Evolutionary conservation across 176 grass and related monocot genomes (phyloP).

Genomic region (Musa beccarii): DNA sequence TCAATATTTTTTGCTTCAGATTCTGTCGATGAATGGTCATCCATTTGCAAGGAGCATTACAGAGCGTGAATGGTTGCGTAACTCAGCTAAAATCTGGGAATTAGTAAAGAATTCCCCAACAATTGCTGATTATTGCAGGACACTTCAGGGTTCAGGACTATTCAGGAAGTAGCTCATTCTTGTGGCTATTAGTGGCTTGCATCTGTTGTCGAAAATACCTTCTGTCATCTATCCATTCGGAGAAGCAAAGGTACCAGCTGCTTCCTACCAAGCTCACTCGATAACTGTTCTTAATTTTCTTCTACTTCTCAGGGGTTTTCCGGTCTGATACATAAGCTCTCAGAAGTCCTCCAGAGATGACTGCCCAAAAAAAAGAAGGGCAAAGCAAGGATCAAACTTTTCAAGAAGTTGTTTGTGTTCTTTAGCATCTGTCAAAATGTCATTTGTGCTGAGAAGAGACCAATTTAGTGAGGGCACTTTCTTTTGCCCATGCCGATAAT

Average conservation of each 20-base stretch:
- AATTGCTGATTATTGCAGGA: slow-evolving; percentile 62
- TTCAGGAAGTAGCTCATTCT: slow-evolving; percentile 51
- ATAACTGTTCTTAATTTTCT: too few species aligned
- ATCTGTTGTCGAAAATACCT: not conserved
- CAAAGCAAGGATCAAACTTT: too few species aligned
- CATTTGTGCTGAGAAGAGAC: too few species aligned
- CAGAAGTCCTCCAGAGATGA: too few species aligned
- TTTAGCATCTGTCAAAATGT: too few species aligned
- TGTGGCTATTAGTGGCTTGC: not conserved
- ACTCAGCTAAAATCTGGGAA: slow-evolving; percentile 88
- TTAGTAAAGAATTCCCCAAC: slow-evolving; percentile 66
- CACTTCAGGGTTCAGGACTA: slow-evolving; percentile 64
- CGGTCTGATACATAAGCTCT: too few species aligned
- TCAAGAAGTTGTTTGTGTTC: too few species aligned
- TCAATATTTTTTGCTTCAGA: slow-evolving; percentile 25
- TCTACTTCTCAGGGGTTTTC: too few species aligned
- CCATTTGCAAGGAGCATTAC: slow-evolving; percentile 67
- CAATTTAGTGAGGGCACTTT: too few species aligned
- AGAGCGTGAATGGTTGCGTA: slow-evolving; percentile 79
- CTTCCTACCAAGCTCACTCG: not conserved
- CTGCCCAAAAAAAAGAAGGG: too few species aligned
- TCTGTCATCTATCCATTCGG: not conserved
- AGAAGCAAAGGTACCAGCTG: not conserved
- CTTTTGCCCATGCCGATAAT: too few species aligned
- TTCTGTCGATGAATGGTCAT: slow-evolving; percentile 49